Percentiles rank a stretch among this genome's conserved stretches.
Evolutionary conservation across 2,329 filamentous ascomycete species (phyloP).

Genomic region (Fusarium sarcochroum): DNA sequence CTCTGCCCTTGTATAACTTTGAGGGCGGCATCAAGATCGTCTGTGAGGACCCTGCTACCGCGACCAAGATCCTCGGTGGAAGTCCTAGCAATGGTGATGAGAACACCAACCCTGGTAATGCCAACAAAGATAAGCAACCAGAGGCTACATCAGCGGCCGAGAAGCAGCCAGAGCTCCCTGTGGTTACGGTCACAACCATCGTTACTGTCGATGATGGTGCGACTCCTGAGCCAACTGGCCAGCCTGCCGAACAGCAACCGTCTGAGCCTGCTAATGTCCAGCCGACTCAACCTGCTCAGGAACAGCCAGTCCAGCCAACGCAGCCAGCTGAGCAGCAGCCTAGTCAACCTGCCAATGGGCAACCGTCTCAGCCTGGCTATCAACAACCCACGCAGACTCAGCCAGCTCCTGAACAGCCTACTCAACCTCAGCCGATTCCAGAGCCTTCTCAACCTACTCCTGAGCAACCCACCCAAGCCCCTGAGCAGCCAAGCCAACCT

Average conservation of each 20-base stretch:
- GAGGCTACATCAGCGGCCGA: constrained; percentile 28
- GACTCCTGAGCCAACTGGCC: constrained; percentile 22
- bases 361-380: constrained; percentile 19
- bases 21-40: constrained; percentile 62
- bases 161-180: constrained; percentile 34
- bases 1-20: constrained; percentile 66
- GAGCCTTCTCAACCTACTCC: constrained; percentile 1
- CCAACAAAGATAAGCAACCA: constrained; percentile 21
- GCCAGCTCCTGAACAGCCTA: constrained; percentile 13
- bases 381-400: constrained; percentile 22
- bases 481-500: constrained; percentile 18
- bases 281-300: constrained; percentile 12
- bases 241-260: constrained; percentile 20
- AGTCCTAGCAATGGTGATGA: constrained; percentile 20
- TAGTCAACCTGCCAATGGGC: constrained; percentile 18
- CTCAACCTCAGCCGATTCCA: neutral
- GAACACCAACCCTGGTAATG: constrained; percentile 19
- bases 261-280: constrained; percentile 18
- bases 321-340: constrained; percentile 5
- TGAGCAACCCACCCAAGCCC: constrained; percentile 17
- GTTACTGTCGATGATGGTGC: constrained; percentile 49
- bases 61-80: constrained; percentile 59
- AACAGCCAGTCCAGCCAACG: constrained; percentile 25
- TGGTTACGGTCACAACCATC: constrained; percentile 51
- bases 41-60: constrained; percentile 60